Conservation (phyloP, 345 rosid species). For the Citrus trifoliata region DNA sequence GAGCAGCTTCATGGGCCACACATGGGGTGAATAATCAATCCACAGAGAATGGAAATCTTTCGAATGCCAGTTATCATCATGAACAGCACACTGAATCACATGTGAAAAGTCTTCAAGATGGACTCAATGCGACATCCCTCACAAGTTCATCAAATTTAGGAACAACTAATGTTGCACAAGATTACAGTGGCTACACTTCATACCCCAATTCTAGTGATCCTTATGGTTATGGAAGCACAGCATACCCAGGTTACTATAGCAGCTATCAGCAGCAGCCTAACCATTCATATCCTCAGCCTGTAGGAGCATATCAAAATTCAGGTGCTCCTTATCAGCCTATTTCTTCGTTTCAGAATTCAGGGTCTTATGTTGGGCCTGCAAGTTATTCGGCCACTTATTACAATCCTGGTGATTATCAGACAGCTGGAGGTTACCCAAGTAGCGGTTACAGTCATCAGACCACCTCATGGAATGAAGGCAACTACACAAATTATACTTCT, state of each 20-base stretch:
- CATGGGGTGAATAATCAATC: conserved; percentile 51
- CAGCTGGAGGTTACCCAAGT: conserved; percentile 84
- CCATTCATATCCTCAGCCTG: conserved; percentile 76
- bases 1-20: conserved; percentile 48
- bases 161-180: conserved; percentile 51
- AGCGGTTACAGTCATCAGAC: conserved; percentile 68
- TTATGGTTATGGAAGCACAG: conserved; percentile 65
- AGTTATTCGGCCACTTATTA: conserved; percentile 95
- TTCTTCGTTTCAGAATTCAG: conserved; percentile 98
- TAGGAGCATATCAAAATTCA: conserved; percentile 94
- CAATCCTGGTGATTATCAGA: conserved; percentile 99
- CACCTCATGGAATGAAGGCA: conserved; percentile 60
- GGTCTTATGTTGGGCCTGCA: conserved; percentile 98
- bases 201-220: conserved; percentile 66
- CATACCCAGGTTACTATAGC: conserved; percentile 74
- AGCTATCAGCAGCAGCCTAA: conserved; percentile 77
- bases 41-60: conserved; percentile 53
- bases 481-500: conserved; percentile 59
- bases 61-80: conserved; percentile 44
- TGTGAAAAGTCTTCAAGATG: conserved; percentile 43
- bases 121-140: conserved; percentile 43
- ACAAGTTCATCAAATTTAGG: conserved; percentile 60
- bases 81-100: conserved; percentile 52
- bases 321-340: conserved; percentile 99
- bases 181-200: conserved; percentile 57